These are phyloP conservation scores for Penicillium sp. DNA, from an alignment of 2,329 filamentous ascomycete species.

Conservation along the genomic window DNA sequence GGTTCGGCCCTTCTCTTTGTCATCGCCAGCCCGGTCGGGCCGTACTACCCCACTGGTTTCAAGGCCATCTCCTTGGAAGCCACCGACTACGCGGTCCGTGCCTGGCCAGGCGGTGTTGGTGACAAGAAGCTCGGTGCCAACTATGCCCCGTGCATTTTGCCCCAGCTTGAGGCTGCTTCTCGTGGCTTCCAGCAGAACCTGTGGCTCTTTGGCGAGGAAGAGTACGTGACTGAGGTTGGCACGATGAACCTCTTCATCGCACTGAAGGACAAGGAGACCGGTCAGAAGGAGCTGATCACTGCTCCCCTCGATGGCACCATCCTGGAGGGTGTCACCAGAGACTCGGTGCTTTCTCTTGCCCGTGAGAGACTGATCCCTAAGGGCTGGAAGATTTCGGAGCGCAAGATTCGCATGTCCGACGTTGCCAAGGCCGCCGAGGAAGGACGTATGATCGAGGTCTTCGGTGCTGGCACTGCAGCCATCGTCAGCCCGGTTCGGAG, in stretches of 20 bases:
- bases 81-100: conserved; percentile 91
- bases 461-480: conserved; percentile 88
- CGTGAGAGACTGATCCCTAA: conserved; percentile 74
- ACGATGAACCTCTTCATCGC: conserved; percentile 98
- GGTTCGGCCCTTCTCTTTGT: conserved; percentile 88
- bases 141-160: conserved; percentile 98
- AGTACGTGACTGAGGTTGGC: conserved; percentile 93
- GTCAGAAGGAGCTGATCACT: conserved; percentile 88
- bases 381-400: conserved; percentile 83
- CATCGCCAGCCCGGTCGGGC: conserved; percentile 92
- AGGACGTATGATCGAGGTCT: conserved; percentile 84
- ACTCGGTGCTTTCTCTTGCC: conserved; percentile 82
- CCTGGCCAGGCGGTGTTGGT: conserved; percentile 95
- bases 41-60: conserved; percentile 98
- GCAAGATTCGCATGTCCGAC: conserved; percentile 88
- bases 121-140: conserved; percentile 98
- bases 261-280: conserved; percentile 77
- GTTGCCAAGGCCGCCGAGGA: conserved; percentile 74
- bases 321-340: conserved; percentile 86
- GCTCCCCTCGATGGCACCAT: conserved; percentile 95
- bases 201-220: conserved; percentile 93
- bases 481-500: conserved; percentile 85
- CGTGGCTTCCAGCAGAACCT: conserved; percentile 97
- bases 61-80: conserved; percentile 94
- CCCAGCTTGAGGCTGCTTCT: conserved; percentile 84